Base-by-base conservation (phyloP, 2,329 filamentous ascomycete species). In the Colletotrichum euphorbiae region DNA sequence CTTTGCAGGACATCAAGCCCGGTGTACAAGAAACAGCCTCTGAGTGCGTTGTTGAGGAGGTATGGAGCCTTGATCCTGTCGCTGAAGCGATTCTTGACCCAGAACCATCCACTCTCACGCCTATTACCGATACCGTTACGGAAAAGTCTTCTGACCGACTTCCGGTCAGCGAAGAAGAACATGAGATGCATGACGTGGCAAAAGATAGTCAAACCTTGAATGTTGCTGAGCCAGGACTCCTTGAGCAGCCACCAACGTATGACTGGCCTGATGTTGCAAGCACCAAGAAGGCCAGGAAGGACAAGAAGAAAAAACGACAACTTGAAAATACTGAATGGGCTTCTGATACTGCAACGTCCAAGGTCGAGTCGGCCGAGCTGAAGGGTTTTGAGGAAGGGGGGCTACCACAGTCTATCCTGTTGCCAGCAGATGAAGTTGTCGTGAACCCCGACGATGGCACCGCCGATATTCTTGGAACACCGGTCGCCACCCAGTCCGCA, bases 261-360 rank as follows among this genome's bases (percentile, higher is more conserved):
- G 46, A 52, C n/a, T 52, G 58, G 58, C 38, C 58, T n/a, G 46
- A 64, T 7, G 19, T 24, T 54, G 9, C 57, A 61, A 33, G 69
- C 15, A 48, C 69, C 4, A 75, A 76, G 65, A 75, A 73, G 65
- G 72, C 72, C 17, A 78, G 76, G 66, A 77, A 79, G 62, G 74
- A 80, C 48, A 80, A 77, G 71, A 80, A 78, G 62, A 77, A 78
- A 71, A 79, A 77, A 52, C 70, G 15, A 57, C 64, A 24, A 17
- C 50, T 68, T 21, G 46, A 48, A 13, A 33, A 50, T 9, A 31
- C 52, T 21, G 59, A 65, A 36, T 40, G 28, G 28, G 28, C 28
- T 8, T 28, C 40, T 17, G 46, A 36, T n/a, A 17, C 28, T 28
- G 7, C 45, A 19, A 33, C 28, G 28, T 6, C 28, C 4, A 28